Evolutionary conservation across 1,284 basidiomycete species (phyloP), one percentile per base, ranked within the genome.

Genomic region (Apiotrichum sp.): DNA sequence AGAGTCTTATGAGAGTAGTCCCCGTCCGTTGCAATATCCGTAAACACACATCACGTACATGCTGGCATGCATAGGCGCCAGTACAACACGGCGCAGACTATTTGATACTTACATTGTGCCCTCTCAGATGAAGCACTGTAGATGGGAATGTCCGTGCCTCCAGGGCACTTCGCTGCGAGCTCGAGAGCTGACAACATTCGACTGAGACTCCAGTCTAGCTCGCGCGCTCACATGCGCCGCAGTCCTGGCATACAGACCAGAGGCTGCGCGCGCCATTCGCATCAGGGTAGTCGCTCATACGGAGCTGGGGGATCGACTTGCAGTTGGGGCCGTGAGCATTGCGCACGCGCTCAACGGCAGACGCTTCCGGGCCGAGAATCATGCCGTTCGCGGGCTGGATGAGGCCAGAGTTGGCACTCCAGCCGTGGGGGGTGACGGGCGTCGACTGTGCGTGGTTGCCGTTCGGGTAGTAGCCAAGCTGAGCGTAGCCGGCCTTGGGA

Each of bases 321-420:
- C 75, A 77, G 14, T 72, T 64, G 0, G 74, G 70, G 1, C 75
- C 75, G 56, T 75, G 74, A n/a, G 57, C 48, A n/a, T 66, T 60
- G 39, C 72, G 62, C 7, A 69, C 72, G 34, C 64, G 61, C 49
- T 75, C 71, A 22, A 70, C 55, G 6, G 64, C 63, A 9, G 45
- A 64, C 39, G 69, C 70, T 46, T 65, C 59, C 14, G 50, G 38
- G 5, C 54, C 40, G 1, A 71, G 61, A 2, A 68, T 63, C 10
- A 35, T 59, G 7, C 64, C 53, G 4, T 54, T 34, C 1, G 66
- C 42, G 1, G 72, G 73, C 61, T 75, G 73, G 32, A 74, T 54
- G 8, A 77, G 51, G 13, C 75, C 73, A 8, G 29, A 45, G 48
- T 39, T 34, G 29, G 50, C 49, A 6, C 47, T 32, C 4, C 71